phyloP scores from a whole-genome alignment of 148 eudicot genomes.

The Limonium bicolor region DNA sequence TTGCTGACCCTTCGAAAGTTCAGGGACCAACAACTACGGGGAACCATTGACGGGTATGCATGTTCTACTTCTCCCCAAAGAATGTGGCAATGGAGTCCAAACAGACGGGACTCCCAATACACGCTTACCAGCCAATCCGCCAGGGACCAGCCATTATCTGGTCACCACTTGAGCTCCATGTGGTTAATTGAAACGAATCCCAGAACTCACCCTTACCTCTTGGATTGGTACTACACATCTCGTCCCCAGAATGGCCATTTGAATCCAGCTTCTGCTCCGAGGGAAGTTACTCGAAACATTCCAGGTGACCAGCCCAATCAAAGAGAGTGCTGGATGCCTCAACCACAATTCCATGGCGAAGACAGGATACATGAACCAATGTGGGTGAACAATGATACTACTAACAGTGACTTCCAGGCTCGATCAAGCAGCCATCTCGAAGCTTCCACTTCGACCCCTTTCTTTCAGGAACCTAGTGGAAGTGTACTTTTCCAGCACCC shows the following conservation, averaged over 20 bases:
- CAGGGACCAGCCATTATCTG: slow-evolving; percentile 23
- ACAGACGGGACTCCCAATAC: slow-evolving; percentile 17
- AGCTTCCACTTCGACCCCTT: slow-evolving; percentile 17
- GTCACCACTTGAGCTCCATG: slow-evolving; percentile 29
- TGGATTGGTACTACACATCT: slow-evolving; percentile 67
- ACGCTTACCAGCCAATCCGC: slow-evolving; percentile 25
- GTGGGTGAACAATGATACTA: slow-evolving; percentile 5
- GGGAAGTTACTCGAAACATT: slow-evolving; percentile 15
- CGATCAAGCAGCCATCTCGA: slow-evolving; percentile 31
- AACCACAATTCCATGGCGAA: slow-evolving; percentile 11
- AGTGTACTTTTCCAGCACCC: slow-evolving; percentile 25
- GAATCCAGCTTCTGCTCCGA: slow-evolving; percentile 7
- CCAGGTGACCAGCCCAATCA: slow-evolving; percentile 14
- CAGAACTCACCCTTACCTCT: slow-evolving; percentile 52
- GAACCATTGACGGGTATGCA: slow-evolving; percentile 9
- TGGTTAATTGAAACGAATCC: slow-evolving; percentile 51
- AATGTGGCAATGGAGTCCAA: slow-evolving; percentile 23
- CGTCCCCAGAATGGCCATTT: slow-evolving; percentile 15
- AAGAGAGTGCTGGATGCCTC: slow-evolving; percentile 23
- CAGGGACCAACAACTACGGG: slow-evolving; percentile 41
- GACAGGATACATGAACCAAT: slow-evolving; percentile 5
- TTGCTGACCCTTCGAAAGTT: slow-evolving; percentile 37
- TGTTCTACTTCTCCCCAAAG: slow-evolving; percentile 15
- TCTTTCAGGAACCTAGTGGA: slow-evolving; percentile 8
- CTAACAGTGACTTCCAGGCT: slow-evolving; percentile 12